phyloP scores from a whole-genome alignment of 2,329 filamentous ascomycete species.

The Cadophora sp. region DNA sequence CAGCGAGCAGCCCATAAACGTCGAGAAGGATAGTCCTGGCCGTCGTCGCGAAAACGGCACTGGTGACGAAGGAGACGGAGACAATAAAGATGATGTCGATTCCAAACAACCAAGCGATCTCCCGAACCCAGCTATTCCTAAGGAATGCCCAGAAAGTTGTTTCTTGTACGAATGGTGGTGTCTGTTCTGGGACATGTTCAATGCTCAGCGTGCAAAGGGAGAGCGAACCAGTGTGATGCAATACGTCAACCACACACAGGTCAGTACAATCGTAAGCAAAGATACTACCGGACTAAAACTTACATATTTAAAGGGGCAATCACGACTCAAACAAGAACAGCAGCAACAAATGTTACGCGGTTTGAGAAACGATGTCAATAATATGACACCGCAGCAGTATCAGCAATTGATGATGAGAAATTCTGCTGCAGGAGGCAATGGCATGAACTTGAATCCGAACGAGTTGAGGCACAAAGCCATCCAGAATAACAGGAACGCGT shows the following conservation, averaged over 20 bases:
- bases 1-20: constrained; percentile 70
- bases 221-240: constrained; percentile 70
- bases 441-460: constrained; percentile 62
- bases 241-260: constrained; percentile 85
- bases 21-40: constrained; percentile 72
- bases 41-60: constrained; percentile 73
- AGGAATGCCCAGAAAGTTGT: constrained; percentile 70
- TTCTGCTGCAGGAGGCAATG: constrained; percentile 56
- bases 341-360: constrained; percentile 80
- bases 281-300: constrained; percentile 30
- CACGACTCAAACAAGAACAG: constrained; percentile 75
- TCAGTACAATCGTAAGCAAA: constrained; percentile 52
- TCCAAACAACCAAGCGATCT: constrained; percentile 80
- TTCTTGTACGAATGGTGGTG: constrained; percentile 99
- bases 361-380: constrained; percentile 63
- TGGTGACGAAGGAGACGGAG: constrained; percentile 81
- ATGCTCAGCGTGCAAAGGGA: constrained; percentile 74
- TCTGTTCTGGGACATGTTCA: constrained; percentile 96
- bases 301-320: constrained; percentile 60
- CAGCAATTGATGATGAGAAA: constrained; percentile 73
- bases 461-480: constrained; percentile 76
- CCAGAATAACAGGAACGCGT: constrained; percentile 79
- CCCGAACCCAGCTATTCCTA: constrained; percentile 74
- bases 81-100: constrained; percentile 79
- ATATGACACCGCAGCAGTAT: constrained; percentile 61